These are phyloP conservation scores for Podaxis sp. DNA, from an alignment of 768 basidiomycete species.

Conservation along the genomic window DNA sequence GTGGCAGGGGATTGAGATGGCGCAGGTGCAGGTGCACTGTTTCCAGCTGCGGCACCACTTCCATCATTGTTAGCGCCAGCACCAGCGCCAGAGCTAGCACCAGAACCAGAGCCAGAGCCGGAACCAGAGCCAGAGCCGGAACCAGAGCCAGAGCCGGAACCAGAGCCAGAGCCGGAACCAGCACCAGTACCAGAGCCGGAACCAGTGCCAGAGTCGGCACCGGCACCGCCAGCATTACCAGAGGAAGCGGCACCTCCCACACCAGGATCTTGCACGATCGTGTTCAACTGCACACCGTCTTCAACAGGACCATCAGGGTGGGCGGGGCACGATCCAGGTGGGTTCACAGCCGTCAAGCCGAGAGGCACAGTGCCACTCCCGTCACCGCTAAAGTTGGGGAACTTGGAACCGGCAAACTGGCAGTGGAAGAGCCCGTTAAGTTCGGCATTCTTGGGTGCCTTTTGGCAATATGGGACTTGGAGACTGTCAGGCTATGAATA, in stretches of 20 bases:
- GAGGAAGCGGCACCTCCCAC: slow-evolving; percentile 5
- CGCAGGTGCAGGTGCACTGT: slow-evolving; percentile 5
- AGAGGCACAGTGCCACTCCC: slow-evolving; percentile 47
- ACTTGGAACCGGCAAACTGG: slow-evolving; percentile 44
- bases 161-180: neutral
- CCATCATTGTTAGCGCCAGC: neutral
- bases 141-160: neutral
- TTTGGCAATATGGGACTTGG: slow-evolving; percentile 50
- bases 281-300: slow-evolving; percentile 44
- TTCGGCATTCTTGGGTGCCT: slow-evolving; percentile 46
- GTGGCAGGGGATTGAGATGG: slow-evolving; percentile 21
- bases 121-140: neutral
- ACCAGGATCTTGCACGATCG: slow-evolving; percentile 35
- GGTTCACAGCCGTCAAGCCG: slow-evolving; percentile 38
- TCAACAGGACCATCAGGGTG: slow-evolving; percentile 42
- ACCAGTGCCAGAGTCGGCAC: slow-evolving; percentile 2
- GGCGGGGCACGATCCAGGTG: slow-evolving; percentile 47
- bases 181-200: neutral
- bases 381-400: slow-evolving; percentile 40
- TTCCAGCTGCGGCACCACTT: slow-evolving; percentile 20
- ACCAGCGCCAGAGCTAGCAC: neutral
- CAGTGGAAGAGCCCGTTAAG: slow-evolving; percentile 56
- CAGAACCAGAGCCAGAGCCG: neutral
- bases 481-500: slow-evolving; percentile 41
- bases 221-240: neutral